phyloP scores from a whole-genome alignment of 345 rosid genomes.

The Gossypioides kirkii region DNA sequence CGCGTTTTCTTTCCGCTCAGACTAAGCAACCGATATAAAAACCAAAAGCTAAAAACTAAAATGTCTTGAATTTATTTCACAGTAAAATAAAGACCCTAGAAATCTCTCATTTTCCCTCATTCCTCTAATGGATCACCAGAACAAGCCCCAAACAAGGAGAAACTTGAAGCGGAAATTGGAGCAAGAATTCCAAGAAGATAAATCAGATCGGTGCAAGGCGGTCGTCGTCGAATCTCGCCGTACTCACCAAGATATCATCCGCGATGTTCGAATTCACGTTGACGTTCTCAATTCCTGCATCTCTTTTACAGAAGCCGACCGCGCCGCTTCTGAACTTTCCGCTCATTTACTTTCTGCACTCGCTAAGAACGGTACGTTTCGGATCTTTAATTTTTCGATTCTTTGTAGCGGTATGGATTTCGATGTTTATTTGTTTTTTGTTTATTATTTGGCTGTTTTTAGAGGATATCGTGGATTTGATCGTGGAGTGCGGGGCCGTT shows the following conservation, averaged over 20 bases:
- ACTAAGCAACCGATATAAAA: neutral
- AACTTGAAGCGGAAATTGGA: slow-evolving; percentile 55
- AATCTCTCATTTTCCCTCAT: neutral
- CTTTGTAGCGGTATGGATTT: neutral
- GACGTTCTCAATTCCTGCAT: slow-evolving; percentile 36
- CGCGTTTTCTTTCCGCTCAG: neutral
- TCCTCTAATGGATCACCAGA: slow-evolving; percentile 33
- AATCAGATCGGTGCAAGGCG: slow-evolving; percentile 22
- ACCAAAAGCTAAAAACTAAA: neutral
- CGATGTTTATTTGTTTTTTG: neutral
- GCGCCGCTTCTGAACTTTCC: slow-evolving; percentile 43
- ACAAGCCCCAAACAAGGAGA: slow-evolving; percentile 30
- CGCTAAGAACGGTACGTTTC: slow-evolving; percentile 46
- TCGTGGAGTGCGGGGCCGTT: slow-evolving; percentile 60
- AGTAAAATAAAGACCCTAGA: neutral
- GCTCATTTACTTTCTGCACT: slow-evolving; percentile 37
- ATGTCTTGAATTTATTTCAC: neutral
- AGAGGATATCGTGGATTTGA: slow-evolving; percentile 51
- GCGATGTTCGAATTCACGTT: slow-evolving; percentile 36
- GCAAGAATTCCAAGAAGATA: slow-evolving; percentile 26
- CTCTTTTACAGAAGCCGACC: slow-evolving; percentile 40
- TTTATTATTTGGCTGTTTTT: slow-evolving; percentile 3
- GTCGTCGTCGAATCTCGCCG: slow-evolving; percentile 12
- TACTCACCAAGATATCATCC: slow-evolving; percentile 24
- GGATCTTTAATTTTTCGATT: neutral